Evolutionary conservation across 768 basidiomycete species (phyloP).

Genomic region (Tricholoma sp.): DNA sequence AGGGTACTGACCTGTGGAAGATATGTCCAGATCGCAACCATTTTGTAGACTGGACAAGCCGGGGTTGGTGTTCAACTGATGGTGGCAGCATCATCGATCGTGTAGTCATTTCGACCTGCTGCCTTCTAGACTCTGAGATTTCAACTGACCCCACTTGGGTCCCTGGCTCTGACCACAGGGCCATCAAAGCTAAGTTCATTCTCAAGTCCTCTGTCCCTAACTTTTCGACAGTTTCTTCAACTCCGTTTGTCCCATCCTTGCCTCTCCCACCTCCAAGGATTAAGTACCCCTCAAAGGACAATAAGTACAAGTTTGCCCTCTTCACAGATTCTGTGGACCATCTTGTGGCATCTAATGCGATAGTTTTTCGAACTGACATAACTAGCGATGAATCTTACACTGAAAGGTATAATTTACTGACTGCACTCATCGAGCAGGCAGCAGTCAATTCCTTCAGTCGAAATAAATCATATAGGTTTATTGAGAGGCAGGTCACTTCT

Average conservation of each 20-base stretch:
- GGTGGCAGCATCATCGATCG: constrained; percentile 20
- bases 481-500: not conserved
- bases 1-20: constrained; percentile 7
- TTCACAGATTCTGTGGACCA: constrained; percentile 1
- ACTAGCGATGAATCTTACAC: not conserved
- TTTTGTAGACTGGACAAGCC: constrained; percentile 12
- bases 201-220: not conserved
- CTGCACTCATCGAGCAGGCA: not conserved
- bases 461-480: not conserved
- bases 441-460: not conserved
- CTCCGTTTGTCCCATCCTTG: not conserved
- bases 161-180: constrained; percentile 4
- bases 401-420: not conserved
- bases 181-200: not conserved
- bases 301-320: not conserved
- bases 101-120: constrained; percentile 6
- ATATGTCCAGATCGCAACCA: constrained; percentile 1
- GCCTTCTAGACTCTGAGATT: constrained; percentile 3
- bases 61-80: not conserved
- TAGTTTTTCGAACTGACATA: not conserved
- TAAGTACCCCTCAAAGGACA: constrained; percentile 1
- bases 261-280: constrained; percentile 1
- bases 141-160: not conserved
- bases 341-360: not conserved
- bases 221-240: too few relatives aligned